Evolutionary conservation across 2,329 filamentous ascomycete genomes (phyloP), one percentile per base, ranked within the genome.

Genomic region (Plectosphaerella sp.): DNA sequence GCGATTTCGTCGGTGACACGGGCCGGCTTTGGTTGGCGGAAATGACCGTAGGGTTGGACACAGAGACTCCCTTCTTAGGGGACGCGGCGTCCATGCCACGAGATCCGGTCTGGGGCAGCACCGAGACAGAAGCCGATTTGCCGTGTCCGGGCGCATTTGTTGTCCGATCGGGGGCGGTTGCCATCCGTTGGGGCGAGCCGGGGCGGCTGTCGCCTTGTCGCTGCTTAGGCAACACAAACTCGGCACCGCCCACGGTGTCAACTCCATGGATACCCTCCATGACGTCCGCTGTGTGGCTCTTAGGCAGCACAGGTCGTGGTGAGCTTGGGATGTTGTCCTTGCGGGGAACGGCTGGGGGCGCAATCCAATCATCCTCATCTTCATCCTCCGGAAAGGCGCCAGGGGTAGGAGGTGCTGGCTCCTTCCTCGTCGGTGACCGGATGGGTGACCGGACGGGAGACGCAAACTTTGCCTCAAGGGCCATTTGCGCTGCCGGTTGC

Each of bases 121-220:
- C 72, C 3, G 86, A 80, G 7, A 86, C 81, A 14, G 87, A 88
- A 6, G 72, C 74, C 5, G 86, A 84, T 64, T 89, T 89, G 25
- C 73, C 72, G 60, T 88, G 83, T 2, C 73, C 71, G 24, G 75
- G 55, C 2, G 62, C 63, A 49, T 64, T 68, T 28, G 61, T 66
- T 45, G 60, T 61, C 49, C 62, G 61, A 36, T 67, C 65, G 5
- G 61, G 58, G 16, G 62, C 54, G n/a, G 52, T 54, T 36, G 66
- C 62, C 12, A 66, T 55, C 41, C 64, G 66, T 48, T 63, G 58
- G 4, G 75, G 72, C 16, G 75, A 76, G 20, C 59, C 66, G 10
- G 59, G 58, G 10, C 53, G 55, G n/a, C 49, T 59, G 8, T 62
- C 61, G 39, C 59, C 66, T 52, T 71, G 66, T 14, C 68, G 67